Evolutionary conservation across 1,139 yeast species (phyloP).

Genomic region (Hansenula anomala): DNA sequence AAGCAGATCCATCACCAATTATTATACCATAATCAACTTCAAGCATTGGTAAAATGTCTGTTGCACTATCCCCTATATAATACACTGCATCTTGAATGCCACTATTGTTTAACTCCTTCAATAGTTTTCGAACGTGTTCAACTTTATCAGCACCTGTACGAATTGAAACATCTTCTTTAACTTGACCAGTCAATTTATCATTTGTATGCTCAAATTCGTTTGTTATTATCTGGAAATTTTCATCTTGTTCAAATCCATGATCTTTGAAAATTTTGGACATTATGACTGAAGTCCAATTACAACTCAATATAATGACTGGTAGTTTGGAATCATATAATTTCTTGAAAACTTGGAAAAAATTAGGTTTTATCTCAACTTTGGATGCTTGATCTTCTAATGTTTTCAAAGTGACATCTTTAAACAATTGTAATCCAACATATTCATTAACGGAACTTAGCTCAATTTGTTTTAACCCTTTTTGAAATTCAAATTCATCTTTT

Average conservation of each 20-base stretch:
- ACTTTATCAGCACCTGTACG: slow-evolving; percentile 59
- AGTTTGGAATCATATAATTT: slow-evolving; percentile 23
- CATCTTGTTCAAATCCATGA: slow-evolving; percentile 28
- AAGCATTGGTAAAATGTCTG: slow-evolving; percentile 53
- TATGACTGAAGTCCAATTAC: slow-evolving; percentile 58
- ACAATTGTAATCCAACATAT: slow-evolving; percentile 36
- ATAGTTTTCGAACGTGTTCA: slow-evolving; percentile 24
- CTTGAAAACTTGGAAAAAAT: slow-evolving; percentile 37
- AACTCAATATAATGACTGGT: slow-evolving; percentile 49
- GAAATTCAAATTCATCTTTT: slow-evolving; percentile 39
- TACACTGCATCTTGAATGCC: slow-evolving; percentile 21
- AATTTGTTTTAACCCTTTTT: slow-evolving; percentile 38
- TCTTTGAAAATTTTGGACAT: slow-evolving; percentile 37
- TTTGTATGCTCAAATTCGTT: slow-evolving; percentile 46
- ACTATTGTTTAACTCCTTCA: slow-evolving; percentile 7
- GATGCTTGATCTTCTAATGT: slow-evolving; percentile 33
- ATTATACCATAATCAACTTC: slow-evolving; percentile 47
- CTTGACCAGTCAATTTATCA: slow-evolving; percentile 37
- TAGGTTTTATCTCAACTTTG: slow-evolving; percentile 36
- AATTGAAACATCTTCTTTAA: slow-evolving; percentile 24
- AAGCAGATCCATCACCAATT: slow-evolving; percentile 35
- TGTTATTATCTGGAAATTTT: slow-evolving; percentile 29
- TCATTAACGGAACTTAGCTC: slow-evolving; percentile 50
- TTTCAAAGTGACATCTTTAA: slow-evolving; percentile 35
- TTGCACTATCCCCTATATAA: slow-evolving; percentile 64